Evolutionary conservation across 2,329 filamentous ascomycete genomes (phyloP).

Genomic region (Arthrobotrys sphaeroides): DNA sequence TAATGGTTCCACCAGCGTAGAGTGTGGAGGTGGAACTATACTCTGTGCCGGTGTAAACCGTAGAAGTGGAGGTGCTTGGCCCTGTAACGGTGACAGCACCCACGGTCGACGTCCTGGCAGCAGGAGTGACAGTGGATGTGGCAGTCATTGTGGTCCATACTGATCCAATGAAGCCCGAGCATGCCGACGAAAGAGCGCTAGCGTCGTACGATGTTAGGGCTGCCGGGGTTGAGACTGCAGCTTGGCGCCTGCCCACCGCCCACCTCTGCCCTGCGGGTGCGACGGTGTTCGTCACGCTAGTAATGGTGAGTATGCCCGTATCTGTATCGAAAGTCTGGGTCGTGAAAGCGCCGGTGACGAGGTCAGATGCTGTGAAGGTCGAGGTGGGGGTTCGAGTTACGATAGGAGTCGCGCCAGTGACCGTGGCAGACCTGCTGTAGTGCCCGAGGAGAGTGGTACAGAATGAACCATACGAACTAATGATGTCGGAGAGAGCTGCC

Average conservation of each 20-base stretch:
- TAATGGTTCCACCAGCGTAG: too few relatives aligned
- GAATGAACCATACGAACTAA: neutral
- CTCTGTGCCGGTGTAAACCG: neutral
- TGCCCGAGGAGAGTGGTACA: neutral
- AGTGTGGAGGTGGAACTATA: neutral
- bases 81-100: too few relatives aligned
- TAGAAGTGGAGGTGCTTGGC: neutral
- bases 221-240: neutral
- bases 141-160: neutral
- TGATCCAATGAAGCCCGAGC: neutral
- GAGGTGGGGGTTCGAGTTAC: too few relatives aligned
- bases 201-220: neutral
- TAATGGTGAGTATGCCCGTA: too few relatives aligned
- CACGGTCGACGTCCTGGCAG: too few relatives aligned
- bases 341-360: too few relatives aligned
- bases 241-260: neutral
- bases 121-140: neutral
- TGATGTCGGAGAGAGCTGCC: neutral
- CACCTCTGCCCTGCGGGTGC: neutral
- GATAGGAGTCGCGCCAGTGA: neutral
- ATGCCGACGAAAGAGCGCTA: neutral
- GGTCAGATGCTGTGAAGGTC: too few relatives aligned
- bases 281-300: neutral
- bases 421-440: neutral
- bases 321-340: too few relatives aligned